These are phyloP conservation scores for Diaporthe amygdali DNA, from an alignment of 2,329 filamentous ascomycete genomes.

Conservation along the genomic window DNA sequence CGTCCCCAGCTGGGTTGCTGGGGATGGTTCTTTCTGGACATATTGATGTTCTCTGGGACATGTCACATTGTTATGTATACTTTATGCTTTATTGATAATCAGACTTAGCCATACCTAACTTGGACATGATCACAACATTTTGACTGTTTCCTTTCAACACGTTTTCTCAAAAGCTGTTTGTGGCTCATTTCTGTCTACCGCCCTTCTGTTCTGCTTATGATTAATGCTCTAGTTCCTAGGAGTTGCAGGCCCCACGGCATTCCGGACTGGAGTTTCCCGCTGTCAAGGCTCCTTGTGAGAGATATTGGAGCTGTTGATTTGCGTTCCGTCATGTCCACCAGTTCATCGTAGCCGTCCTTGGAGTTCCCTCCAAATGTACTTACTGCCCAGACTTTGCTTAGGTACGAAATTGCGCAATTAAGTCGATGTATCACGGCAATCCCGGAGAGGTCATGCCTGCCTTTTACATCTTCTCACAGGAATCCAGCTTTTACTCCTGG, in stretches of 20 bases:
- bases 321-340: background rate
- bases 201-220: background rate
- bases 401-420: background rate
- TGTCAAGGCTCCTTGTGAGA: background rate
- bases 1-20: background rate
- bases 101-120: background rate
- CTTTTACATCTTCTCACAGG: background rate
- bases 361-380: no score
- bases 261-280: background rate
- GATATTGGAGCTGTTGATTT: background rate
- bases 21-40: slow-evolving; percentile 1
- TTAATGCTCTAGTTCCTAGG: background rate
- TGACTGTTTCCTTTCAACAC: background rate
- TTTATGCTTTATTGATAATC: slow-evolving; percentile 17
- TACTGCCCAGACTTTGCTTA: background rate
- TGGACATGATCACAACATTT: background rate
- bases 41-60: background rate
- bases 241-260: background rate
- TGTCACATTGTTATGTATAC: background rate
- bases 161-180: background rate
- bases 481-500: background rate
- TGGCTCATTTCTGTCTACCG: background rate
- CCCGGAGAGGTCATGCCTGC: no score
- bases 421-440: no score
- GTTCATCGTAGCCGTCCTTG: background rate